Base-by-base conservation (phyloP, 192 early-diverging fungal genomes). In the Geosiphon pyriformis region DNA sequence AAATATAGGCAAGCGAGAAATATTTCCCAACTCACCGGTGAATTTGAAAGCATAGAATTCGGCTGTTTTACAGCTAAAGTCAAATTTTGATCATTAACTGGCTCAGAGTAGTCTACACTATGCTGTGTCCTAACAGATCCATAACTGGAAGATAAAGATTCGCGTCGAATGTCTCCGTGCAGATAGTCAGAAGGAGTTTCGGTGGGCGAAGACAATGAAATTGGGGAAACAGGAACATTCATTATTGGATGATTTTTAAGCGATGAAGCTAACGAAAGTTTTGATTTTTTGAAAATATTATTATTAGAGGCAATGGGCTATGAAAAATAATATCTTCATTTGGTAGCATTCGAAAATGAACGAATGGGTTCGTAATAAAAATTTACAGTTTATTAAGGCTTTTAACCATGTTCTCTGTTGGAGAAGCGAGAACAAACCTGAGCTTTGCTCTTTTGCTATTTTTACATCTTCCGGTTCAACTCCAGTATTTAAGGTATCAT, bases 351-450 rank as follows among this genome's bases (percentile, higher is more conserved):
- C 6, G 15, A 42, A 42, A 42, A 42, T 42, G 37, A 42, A 42
- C 6, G 15, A 42, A 10, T 10, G 15, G n/a, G n/a, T n/a, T n/a
- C n/a, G n/a, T n/a, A n/a, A n/a, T n/a, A n/a, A n/a, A n/a, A n/a
- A n/a, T n/a, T n/a, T n/a, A n/a, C n/a, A n/a, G n/a, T n/a, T n/a
- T n/a, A n/a, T n/a, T n/a, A n/a, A n/a, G n/a, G n/a, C n/a, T n/a
- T n/a, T n/a, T n/a, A 42, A 42, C 6, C 37, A 10, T 42, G 37
- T 42, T 42, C 37, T 42, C 37, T 42, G 7, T 6, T 15, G 7
- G 15, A 42, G 6, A 42, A 42, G 15, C 37, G 25, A 12, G 10
- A 17, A 62, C 60, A 23, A 49, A 62, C 60, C 60, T 62, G 60
- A 62, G 49, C 46, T 50, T 50, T 37, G 35, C 15, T 46, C n/a